These are phyloP conservation scores for Lactarius evosmus DNA, from an alignment of 768 basidiomycete species.

Conservation along the genomic window DNA sequence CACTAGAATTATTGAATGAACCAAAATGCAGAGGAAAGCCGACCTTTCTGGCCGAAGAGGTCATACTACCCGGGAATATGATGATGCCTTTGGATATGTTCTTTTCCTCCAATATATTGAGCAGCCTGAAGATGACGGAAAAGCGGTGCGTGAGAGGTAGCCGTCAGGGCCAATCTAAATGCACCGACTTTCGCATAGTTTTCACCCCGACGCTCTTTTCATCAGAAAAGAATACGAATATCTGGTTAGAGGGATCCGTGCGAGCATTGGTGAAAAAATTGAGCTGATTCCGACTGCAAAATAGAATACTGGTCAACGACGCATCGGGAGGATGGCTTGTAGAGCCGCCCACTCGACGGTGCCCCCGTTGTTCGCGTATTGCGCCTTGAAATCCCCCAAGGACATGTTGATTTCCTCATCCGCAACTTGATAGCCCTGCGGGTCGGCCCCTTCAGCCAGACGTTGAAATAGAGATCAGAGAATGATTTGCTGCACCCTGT, in stretches of 20 bases:
- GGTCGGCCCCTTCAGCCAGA: conserved; percentile 32
- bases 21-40: conserved; percentile 23
- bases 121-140: conserved; percentile 53
- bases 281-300: conserved; percentile 73
- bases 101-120: conserved; percentile 89
- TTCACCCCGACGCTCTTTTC: conserved; percentile 95
- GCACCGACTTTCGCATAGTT: conserved; percentile 89
- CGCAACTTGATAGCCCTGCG: conserved; percentile 87
- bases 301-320: conserved; percentile 1
- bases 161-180: neutral
- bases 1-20: neutral
- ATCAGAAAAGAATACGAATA: conserved; percentile 95
- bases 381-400: conserved; percentile 68
- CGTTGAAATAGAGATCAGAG: conserved; percentile 18
- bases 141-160: conserved; percentile 5
- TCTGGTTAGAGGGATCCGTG: conserved; percentile 66
- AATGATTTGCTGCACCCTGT: conserved; percentile 62
- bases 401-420: conserved; percentile 93
- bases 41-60: conserved; percentile 93
- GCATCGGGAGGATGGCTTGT: neutral
- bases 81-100: conserved; percentile 88
- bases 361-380: conserved; percentile 71
- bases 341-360: conserved; percentile 72
- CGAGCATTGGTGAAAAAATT: conserved; percentile 85
- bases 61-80: conserved; percentile 95